Evolutionary conservation across 768 basidiomycete species (phyloP), one percentile per base, ranked within the genome.

Genomic region (Russula dissimulans): DNA sequence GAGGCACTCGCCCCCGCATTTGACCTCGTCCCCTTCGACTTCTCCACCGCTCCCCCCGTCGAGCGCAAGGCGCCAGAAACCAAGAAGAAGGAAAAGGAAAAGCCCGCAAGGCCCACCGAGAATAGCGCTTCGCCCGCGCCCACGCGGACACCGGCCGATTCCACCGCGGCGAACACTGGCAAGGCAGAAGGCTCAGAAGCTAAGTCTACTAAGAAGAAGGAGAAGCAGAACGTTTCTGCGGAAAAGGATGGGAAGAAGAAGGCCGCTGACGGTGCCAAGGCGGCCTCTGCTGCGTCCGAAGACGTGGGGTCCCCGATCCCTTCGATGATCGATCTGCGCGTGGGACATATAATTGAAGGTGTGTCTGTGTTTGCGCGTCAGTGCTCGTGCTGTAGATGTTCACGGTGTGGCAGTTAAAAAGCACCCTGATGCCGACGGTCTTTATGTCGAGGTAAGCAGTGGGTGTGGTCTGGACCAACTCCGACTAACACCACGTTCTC

Each of bases 271-370:
- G 62, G 51, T 62, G 73, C 54, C 36, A 71, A 63, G 65, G 64
- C 32, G 44, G 69, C 54, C 29, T 67, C 34, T 48, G 69, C 57
- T 34, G 70, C 77, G 49, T 76, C 80, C 47, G 83, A 81, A 59
- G 93, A 92, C 65, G 79, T 79, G 3, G 83, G 86, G n/a, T 86
- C 87, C 64, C 93, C 95, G 38, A 77, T 86, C 17, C 97, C 97
- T 14, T 93, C 91, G 46, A 97, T 98, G 95, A 89, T 99, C 68
- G 97, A 99, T 67, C 79, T 99, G 62, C 82, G 95, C 48, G 92
- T 99, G 3, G 95, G 97, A 3, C 86, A 84, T 66, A 95, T 98
- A 64, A 75, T 97, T 17, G 90, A 97, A 70, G 84, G 94, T 95
- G 66, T 69, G 83, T 73, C 22, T 26, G 10, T 7, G 34, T 36